Base-by-base conservation (phyloP, 306 rosid genomes). In the Prosopis cineraria region DNA sequence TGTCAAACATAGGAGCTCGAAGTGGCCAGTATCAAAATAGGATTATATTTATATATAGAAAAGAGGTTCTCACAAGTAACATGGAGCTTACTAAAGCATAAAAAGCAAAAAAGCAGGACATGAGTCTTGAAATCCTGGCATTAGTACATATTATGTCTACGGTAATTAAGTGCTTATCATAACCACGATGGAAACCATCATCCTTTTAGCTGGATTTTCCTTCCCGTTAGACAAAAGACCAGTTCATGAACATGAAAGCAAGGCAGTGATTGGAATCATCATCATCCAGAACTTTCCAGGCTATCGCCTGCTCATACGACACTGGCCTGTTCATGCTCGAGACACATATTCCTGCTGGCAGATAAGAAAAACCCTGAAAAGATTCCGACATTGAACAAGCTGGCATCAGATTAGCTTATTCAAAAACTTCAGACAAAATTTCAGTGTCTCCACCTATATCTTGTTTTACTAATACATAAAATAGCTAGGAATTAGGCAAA, bases 291-390 rank as follows among this genome's bases (percentile, higher is more conserved):
- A 96, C 98, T 86, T 96, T 96, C 99, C 99, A 96, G 1, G 97
- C 95, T 29, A 91, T 70, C 13, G 97, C 96, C 55, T 90, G 99
- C 59, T 96, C 99, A 43, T 93, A 96, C 0, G 99, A 89, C 29
- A 93, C 91, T 2, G 97, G 88, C 40, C 98, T 83, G 1, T 97
- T 97, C 99, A 96, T 96, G 64, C 98, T 93, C 3, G 99, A 96
- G 17, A 82, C 78, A 53, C 99, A 93, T 68, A 96, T 82, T 22
- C 99, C 98, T 2, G 86, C 88, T 0, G 98, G 98, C 53, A 96
- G 90, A 86, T 89, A 85, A 2, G 96, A 82, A 73, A 88, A 91
- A 33, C 98, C 99, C 99, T 96, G 87, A 72, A 80, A 70, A 10
- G 0, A 56, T 19, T n/a, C 9, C 25, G 19, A 17, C 2, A 48